These are phyloP conservation scores for Ceratocystis huliohia DNA, from an alignment of 2,329 filamentous ascomycete genomes.

Conservation along the genomic window DNA sequence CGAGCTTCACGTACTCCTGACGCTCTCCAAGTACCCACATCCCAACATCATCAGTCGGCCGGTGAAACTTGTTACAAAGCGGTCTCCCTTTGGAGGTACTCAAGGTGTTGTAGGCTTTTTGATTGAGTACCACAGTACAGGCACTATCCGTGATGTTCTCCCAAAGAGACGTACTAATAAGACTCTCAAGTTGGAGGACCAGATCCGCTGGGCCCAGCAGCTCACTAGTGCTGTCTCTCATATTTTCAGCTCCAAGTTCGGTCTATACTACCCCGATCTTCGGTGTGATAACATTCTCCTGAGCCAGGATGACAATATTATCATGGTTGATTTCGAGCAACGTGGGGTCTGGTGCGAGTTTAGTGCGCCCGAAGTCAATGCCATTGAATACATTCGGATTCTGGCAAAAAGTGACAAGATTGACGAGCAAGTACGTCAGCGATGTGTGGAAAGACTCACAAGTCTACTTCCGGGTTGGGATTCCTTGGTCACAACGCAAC, in stretches of 20 bases:
- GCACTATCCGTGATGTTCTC: slow-evolving; percentile 43
- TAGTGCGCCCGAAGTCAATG: slow-evolving; percentile 47
- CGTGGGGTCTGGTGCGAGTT: slow-evolving; percentile 52
- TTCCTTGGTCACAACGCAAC: slow-evolving; percentile 30
- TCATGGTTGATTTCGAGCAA: slow-evolving; percentile 52
- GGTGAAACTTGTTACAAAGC: slow-evolving; percentile 43
- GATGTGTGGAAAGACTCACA: slow-evolving; percentile 33
- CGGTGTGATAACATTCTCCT: slow-evolving; percentile 48
- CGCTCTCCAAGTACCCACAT: slow-evolving; percentile 34
- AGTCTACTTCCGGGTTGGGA: slow-evolving; percentile 38
- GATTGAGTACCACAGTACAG: slow-evolving; percentile 40
- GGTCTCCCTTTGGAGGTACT: slow-evolving; percentile 43
- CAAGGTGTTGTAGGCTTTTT: slow-evolving; percentile 45
- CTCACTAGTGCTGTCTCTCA: slow-evolving; percentile 40
- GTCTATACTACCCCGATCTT: slow-evolving; percentile 45
- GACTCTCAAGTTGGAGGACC: slow-evolving; percentile 32
- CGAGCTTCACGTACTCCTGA: slow-evolving; percentile 44
- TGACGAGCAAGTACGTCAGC: slow-evolving; percentile 29
- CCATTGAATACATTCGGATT: slow-evolving; percentile 44
- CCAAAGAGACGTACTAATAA: slow-evolving; percentile 38
- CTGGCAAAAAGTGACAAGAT: slow-evolving; percentile 39
- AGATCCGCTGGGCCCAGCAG: slow-evolving; percentile 43
- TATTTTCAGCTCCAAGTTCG: slow-evolving; percentile 9
- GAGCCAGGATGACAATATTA: slow-evolving; percentile 33
- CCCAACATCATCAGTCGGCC: slow-evolving; percentile 41